These are phyloP conservation scores for Mesostigma viride DNA, from an alignment of 139 green algal species.

Conservation along the genomic window DNA sequence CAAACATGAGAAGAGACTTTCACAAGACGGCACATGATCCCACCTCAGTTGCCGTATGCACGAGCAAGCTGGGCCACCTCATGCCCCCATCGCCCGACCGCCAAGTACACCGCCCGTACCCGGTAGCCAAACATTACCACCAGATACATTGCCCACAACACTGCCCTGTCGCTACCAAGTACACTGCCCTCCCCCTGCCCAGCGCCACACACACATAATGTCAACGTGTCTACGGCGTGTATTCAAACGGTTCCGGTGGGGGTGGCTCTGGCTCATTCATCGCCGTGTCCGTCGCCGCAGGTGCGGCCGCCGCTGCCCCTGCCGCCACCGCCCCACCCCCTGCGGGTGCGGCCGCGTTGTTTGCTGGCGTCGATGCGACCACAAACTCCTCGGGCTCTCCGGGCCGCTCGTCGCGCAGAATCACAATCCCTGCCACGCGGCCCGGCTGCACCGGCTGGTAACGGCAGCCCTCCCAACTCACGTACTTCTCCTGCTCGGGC, in stretches of 20 bases:
- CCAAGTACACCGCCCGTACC: too few relatives aligned
- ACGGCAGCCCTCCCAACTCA: slow-evolving; percentile 36
- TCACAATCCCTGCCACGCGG: slow-evolving; percentile 44
- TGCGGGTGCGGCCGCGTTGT: not conserved
- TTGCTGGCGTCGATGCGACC: not conserved
- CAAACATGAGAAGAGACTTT: too few relatives aligned
- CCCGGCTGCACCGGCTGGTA: slow-evolving; percentile 44
- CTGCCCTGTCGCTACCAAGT: too few relatives aligned
- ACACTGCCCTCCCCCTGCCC: too few relatives aligned
- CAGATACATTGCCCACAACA: too few relatives aligned
- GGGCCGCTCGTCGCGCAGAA: slow-evolving; percentile 44
- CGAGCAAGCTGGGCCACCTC: too few relatives aligned
- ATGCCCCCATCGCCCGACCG: too few relatives aligned
- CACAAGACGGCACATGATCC: too few relatives aligned
- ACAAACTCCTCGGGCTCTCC: not conserved
- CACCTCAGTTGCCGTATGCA: too few relatives aligned
- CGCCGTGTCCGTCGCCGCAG: not conserved
- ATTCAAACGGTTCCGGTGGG: slow-evolving; percentile 8
- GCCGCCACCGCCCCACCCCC: not conserved
- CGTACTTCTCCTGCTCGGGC: slow-evolving; percentile 56
- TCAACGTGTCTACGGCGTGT: too few relatives aligned
- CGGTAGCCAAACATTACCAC: too few relatives aligned
- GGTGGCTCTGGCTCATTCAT: not conserved
- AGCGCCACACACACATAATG: too few relatives aligned
- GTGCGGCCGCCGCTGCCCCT: not conserved